Conservation (phyloP, 73 alveolate genomes). For the Blepharisma japonicum region DNA sequence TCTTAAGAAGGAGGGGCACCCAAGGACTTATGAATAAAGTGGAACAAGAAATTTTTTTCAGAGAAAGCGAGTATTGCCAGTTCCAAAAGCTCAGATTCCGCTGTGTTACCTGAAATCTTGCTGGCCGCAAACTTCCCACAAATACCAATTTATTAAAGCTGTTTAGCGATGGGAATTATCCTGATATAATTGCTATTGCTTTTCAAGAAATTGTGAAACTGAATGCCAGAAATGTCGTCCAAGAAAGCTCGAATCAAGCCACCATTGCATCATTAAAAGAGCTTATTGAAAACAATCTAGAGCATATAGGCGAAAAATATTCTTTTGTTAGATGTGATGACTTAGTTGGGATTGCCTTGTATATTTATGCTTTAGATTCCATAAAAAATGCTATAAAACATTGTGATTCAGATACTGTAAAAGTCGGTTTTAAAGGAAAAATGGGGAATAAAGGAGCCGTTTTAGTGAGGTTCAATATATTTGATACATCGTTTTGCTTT, state of each 20-base stretch:
- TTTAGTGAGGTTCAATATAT: slow-evolving; percentile 63
- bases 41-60: slow-evolving; percentile 18
- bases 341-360: slow-evolving; percentile 68
- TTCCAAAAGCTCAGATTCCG: background rate
- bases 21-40: slow-evolving; percentile 14
- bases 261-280: background rate
- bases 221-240: slow-evolving; percentile 53
- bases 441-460: slow-evolving; percentile 94
- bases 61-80: background rate
- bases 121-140: slow-evolving; percentile 2
- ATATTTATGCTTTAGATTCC: slow-evolving; percentile 55
- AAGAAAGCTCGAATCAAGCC: slow-evolving; percentile 29
- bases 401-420: slow-evolving; percentile 53
- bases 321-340: slow-evolving; percentile 37
- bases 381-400: slow-evolving; percentile 40
- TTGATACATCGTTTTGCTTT: slow-evolving; percentile 62
- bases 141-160: background rate
- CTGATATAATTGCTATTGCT: slow-evolving; percentile 74
- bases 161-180: slow-evolving; percentile 43
- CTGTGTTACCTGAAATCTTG: slow-evolving; percentile 20
- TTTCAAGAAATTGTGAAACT: slow-evolving; percentile 81
- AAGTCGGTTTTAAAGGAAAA: slow-evolving; percentile 89
- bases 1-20: slow-evolving; percentile 23
- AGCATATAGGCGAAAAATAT: slow-evolving; percentile 43
- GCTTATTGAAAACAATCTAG: slow-evolving; percentile 23